A percentile compares a stretch with the other conserved stretches of the same genome.
Evolutionary conservation across 129 eudicot genomes (phyloP).

Genomic region (Saussurea involucrata): DNA sequence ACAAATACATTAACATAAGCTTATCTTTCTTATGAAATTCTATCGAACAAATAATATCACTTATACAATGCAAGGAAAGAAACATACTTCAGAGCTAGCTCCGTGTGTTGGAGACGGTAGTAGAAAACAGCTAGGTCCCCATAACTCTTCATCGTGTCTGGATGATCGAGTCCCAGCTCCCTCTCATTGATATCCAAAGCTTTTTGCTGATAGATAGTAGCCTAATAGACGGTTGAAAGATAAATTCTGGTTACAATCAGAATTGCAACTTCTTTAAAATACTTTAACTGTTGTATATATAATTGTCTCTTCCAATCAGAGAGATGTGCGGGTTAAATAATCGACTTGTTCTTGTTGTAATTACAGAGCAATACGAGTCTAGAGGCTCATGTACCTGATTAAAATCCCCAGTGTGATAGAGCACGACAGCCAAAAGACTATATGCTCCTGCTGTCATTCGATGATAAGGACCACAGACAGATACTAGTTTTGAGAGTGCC

Average conservation of each 20-base stretch:
- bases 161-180: constrained; percentile 98
- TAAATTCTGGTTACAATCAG: constrained; percentile 9
- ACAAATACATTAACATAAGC: constrained; percentile 12
- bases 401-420: constrained; percentile 96
- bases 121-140: constrained; percentile 98
- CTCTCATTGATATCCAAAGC: constrained; percentile 98
- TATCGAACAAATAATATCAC: background rate
- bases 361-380: background rate
- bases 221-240: constrained; percentile 36
- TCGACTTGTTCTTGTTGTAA: background rate
- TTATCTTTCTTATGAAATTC: background rate
- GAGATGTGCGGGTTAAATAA: background rate
- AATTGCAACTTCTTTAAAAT: background rate
- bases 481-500: constrained; percentile 86
- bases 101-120: constrained; percentile 96
- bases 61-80: background rate
- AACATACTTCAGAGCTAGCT: constrained; percentile 88
- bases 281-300: too few relatives aligned
- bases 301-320: background rate
- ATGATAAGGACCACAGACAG: constrained; percentile 98
- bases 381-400: constrained; percentile 65
- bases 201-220: constrained; percentile 95
- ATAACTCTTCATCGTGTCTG: constrained; percentile 99
- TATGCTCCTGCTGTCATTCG: constrained; percentile 99
- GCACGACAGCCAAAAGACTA: constrained; percentile 98